Evolutionary conservation across 140 eudicot species (phyloP), one percentile per base, ranked within the genome.

Genomic region (Stevia rebaudiana): DNA sequence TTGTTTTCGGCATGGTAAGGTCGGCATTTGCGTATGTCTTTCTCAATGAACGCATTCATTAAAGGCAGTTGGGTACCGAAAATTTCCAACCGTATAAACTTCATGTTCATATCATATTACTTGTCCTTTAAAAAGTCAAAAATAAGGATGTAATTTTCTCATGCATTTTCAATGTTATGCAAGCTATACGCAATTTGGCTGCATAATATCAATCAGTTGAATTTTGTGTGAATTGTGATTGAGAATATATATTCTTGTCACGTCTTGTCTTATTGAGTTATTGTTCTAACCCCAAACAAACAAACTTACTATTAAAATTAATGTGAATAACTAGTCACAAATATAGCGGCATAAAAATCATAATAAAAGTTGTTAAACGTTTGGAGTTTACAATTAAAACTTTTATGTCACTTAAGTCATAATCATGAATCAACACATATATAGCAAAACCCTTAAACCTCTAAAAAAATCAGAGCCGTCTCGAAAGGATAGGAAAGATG

Each of bases 11-110:
- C 51, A 31, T 72, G 55, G 65, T 16, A 68, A 50, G 65, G 65
- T 68, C 63, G 69, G 40, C 69, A 74, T 57, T 73, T 73, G 40
- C 79, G 69, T 67, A 40, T 40, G 50, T 69, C 17, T 60, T 66
- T 58, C 28, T 74, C n/a, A 73, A 58, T 72, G 18, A 74, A 56
- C 55, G 64, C 70, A 40, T 74, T 74, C 44, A 59, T 72, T 72
- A 40, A 22, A 60, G 74, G 37, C 58, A 74, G 79, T 67, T 74
- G 75, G 79, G 74, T 5, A 18, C 67, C 43, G 15, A 55, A 64
- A 67, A 58, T 39, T 39, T 67, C 17, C 64, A 48, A 12, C 56
- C 63, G 23, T 46, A 51, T 31, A 53, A 58, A 59, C 69, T 74
- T 58, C 65, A 39, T 74, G 47, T 51, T 73, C 73, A 65, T 65